Evolutionary conservation across 2,329 filamentous ascomycete genomes (phyloP).

Genomic region (Alternaria hordeiaustralica): DNA sequence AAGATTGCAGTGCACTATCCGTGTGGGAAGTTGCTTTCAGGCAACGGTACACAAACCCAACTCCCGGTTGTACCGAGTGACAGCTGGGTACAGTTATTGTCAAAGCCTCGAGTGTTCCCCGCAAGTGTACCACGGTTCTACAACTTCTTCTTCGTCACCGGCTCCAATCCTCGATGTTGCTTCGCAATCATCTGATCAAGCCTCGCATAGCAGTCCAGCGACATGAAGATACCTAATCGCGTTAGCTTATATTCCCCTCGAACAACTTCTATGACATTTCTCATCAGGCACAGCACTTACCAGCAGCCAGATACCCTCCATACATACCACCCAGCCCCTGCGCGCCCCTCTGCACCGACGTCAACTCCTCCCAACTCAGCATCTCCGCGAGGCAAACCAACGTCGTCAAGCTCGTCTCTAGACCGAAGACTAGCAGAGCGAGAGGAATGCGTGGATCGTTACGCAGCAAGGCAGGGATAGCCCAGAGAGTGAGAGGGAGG

Average conservation of each 20-base stretch:
- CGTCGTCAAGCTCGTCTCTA: conserved; percentile 68
- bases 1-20: not conserved
- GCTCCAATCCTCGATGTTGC: conserved; percentile 29
- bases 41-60: not conserved
- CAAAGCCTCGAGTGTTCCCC: not conserved
- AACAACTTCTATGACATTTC: not conserved
- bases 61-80: not conserved
- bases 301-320: conserved; percentile 45
- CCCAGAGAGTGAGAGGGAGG: conserved; percentile 66
- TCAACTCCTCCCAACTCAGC: conserved; percentile 57
- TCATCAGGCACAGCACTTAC: conserved; percentile 7
- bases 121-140: conserved; percentile 8
- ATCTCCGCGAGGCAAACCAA: conserved; percentile 68
- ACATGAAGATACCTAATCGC: conserved; percentile 41
- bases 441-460: conserved; percentile 65
- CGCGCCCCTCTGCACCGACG: conserved; percentile 32
- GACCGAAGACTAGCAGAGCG: conserved; percentile 65
- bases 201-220: conserved; percentile 43
- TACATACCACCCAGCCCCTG: conserved; percentile 47
- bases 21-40: not conserved
- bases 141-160: conserved; percentile 40
- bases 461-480: conserved; percentile 61
- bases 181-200: conserved; percentile 37
- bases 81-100: not conserved
- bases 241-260: not conserved